Base-by-base conservation (phyloP, 306 rosid genomes). In the Urtica urens region DNA sequence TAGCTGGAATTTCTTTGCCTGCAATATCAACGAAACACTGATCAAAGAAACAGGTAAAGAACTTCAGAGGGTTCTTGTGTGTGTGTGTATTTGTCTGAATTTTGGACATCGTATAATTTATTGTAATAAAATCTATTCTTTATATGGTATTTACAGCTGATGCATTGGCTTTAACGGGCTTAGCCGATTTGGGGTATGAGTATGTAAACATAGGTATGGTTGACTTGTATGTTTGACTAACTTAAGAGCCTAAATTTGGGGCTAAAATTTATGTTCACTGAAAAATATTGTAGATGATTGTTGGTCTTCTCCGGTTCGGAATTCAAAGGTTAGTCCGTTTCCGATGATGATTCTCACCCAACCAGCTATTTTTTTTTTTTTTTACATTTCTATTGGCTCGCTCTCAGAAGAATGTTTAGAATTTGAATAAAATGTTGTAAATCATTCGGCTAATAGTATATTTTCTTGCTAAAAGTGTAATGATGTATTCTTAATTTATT, bases 1-100 rank as follows among this genome's bases (percentile, higher is more conserved):
- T 70, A 90, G 99, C 79, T 90, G 99, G 99, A 90, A 90, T 70
- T 90, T 90, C 74, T 90, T 81, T 58, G 95, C 94, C 33, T 90
- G 99, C 81, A 68, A 85, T 55, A 85, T 90, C 47, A 79, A 71
- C 63, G 99, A 90, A 70, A 75, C 78, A 0, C 76, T 81, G 42
- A 79, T 90, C 55, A 85, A 67, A 78, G 95, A 90, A 81, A 79
- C 85, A 3, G 99, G 99, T 90, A 51, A 30, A 17, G 5, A 31
- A 10, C 27, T 5, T n/a, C n/a, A n/a, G n/a, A n/a, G n/a, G n/a
- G n/a, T n/a, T n/a, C n/a, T n/a, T n/a, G n/a, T n/a, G n/a, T n/a
- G n/a, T n/a, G n/a, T n/a, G n/a, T n/a, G n/a, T n/a, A n/a, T n/a
- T n/a, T n/a, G n/a, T n/a, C n/a, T n/a, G n/a, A n/a, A n/a, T n/a